phyloP scores from a whole-genome alignment of 805 yeast genomes.

The Yamadazyma tumulicola region DNA sequence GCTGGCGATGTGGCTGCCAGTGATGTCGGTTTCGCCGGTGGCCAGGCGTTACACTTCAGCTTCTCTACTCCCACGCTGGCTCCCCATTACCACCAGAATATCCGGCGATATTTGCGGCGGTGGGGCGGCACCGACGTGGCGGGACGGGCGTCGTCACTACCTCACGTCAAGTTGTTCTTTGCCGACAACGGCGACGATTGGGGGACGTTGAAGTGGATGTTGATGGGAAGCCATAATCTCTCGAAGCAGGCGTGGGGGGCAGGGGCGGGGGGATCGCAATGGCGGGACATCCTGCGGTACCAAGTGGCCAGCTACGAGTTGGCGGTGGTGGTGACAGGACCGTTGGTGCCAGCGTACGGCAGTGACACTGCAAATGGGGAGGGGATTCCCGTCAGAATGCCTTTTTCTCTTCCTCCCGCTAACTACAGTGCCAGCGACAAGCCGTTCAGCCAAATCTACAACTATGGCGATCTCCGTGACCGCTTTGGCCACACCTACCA shows the following conservation, averaged over 20 bases:
- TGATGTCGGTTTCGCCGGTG: slow-evolving; percentile 45
- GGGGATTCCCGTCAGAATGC: slow-evolving; percentile 42
- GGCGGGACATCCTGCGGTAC: slow-evolving; percentile 17
- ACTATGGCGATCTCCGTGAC: slow-evolving; percentile 22
- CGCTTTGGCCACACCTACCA: slow-evolving; percentile 19
- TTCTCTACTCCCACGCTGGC: slow-evolving; percentile 15
- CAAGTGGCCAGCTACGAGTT: slow-evolving; percentile 37
- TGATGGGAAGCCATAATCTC: slow-evolving; percentile 71
- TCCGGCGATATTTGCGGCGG: slow-evolving; percentile 41
- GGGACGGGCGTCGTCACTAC: slow-evolving; percentile 41
- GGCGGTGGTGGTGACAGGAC: slow-evolving; percentile 28
- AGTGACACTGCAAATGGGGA: slow-evolving; percentile 21
- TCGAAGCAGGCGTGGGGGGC: slow-evolving; percentile 83
- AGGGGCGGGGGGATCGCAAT: slow-evolving; percentile 8
- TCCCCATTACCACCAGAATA: slow-evolving; percentile 19
- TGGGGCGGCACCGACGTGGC: slow-evolving; percentile 38
- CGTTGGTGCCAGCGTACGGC: slow-evolving; percentile 43
- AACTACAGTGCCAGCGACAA: slow-evolving; percentile 37
- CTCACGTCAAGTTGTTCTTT: slow-evolving; percentile 69
- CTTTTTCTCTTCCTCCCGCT: slow-evolving; percentile 51
- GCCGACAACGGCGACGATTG: slow-evolving; percentile 51
- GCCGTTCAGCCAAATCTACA: slow-evolving; percentile 45
- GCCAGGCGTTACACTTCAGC: slow-evolving; percentile 49
- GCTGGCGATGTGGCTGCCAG: slow-evolving; percentile 36
- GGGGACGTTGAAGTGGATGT: slow-evolving; percentile 58